Conservation (phyloP, 1,284 basidiomycete species). For the Sanghuangporus baumii region DNA sequence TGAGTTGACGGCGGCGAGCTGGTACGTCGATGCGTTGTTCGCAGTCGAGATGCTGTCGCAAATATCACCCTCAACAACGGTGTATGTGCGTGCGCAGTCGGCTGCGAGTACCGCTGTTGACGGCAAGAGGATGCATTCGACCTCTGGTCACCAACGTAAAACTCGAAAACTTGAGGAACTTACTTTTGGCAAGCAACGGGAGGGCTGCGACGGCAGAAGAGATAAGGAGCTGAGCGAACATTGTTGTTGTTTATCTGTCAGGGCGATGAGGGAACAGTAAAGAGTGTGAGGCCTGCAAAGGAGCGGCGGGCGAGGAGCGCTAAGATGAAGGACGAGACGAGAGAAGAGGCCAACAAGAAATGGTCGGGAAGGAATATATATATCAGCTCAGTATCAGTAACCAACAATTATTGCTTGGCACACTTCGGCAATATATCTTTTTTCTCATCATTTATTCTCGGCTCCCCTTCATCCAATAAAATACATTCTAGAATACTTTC, state of each 20-base stretch:
- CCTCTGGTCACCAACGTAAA: slow-evolving; percentile 8
- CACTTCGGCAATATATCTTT: background rate
- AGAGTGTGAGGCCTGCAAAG: slow-evolving; percentile 7
- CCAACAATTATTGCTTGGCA: background rate
- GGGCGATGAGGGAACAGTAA: background rate
- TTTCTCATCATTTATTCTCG: background rate
- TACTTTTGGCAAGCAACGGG: slow-evolving; percentile 12
- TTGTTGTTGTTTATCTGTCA: background rate
- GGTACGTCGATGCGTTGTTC: slow-evolving; percentile 68
- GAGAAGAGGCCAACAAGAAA: background rate
- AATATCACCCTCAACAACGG: slow-evolving; percentile 51
- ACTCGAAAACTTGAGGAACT: slow-evolving; percentile 18
- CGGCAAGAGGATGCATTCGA: background rate
- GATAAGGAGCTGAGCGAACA: slow-evolving; percentile 14
- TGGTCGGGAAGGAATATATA: slow-evolving; percentile 1
- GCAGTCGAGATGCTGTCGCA: slow-evolving; percentile 66
- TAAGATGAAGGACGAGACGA: background rate
- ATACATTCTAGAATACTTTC: background rate
- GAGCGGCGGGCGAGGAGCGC: slow-evolving; percentile 3
- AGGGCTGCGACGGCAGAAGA: slow-evolving; percentile 10
- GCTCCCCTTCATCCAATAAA: background rate
- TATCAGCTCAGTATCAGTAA: too few species aligned
- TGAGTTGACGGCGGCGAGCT: slow-evolving; percentile 59
- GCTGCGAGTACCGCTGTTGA: slow-evolving; percentile 12
- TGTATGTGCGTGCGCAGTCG: slow-evolving; percentile 44